Evolutionary conservation across 1,139 yeast genomes (phyloP).

Genomic region (Yamadazyma atmosphaerica): DNA sequence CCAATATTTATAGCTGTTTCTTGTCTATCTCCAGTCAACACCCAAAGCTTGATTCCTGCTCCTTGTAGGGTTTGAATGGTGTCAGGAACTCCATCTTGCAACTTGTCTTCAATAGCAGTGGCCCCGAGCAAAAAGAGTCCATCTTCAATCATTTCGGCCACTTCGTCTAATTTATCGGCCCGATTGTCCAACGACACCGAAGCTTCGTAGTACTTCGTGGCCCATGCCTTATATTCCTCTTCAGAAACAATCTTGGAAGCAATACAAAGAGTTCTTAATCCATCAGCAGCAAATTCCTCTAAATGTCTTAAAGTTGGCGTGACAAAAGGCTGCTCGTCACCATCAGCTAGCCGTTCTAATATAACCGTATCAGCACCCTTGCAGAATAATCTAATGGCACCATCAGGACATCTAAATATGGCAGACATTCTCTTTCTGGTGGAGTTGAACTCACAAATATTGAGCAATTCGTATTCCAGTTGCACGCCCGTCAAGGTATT

Average conservation of each 20-base stretch:
- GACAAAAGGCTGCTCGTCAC: constrained; percentile 73
- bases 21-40: constrained; percentile 95
- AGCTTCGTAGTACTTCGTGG: constrained; percentile 73
- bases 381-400: constrained; percentile 81
- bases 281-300: constrained; percentile 97
- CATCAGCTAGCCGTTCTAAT: constrained; percentile 69
- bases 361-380: constrained; percentile 99
- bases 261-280: constrained; percentile 90
- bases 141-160: constrained; percentile 73
- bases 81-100: constrained; percentile 98
- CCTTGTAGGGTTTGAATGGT: constrained; percentile 92
- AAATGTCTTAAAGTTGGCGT: constrained; percentile 81
- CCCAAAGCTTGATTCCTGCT: constrained; percentile 98
- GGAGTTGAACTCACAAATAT: constrained; percentile 94
- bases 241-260: constrained; percentile 83
- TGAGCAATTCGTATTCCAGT: constrained; percentile 69
- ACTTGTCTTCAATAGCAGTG: constrained; percentile 96
- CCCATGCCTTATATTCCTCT: constrained; percentile 67
- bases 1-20: constrained; percentile 99
- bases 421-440: constrained; percentile 98
- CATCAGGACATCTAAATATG: constrained; percentile 91
- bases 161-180: constrained; percentile 68
- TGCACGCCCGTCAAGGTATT: constrained; percentile 38
- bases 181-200: constrained; percentile 79
- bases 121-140: constrained; percentile 87